Evolutionary conservation across 768 basidiomycete species (phyloP).

Genomic region (Chalciporus chontae): DNA sequence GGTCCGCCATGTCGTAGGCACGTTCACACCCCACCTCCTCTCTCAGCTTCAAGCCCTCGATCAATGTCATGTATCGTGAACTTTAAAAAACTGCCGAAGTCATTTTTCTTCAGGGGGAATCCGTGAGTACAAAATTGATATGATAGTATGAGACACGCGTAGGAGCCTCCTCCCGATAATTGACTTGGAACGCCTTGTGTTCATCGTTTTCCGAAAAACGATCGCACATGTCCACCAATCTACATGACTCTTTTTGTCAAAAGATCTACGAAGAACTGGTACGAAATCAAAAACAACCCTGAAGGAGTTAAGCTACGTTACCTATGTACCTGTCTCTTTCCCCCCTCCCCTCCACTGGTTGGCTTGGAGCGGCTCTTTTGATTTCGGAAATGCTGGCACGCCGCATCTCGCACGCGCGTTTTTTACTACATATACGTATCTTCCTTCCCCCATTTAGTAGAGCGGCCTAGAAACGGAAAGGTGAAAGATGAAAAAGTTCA

Average conservation of each 20-base stretch:
- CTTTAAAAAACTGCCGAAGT: conserved; percentile 16
- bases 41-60: conserved; percentile 20
- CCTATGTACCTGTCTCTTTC: conserved; percentile 13
- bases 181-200: conserved; percentile 5
- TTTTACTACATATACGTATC: too few species aligned
- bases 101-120: not conserved
- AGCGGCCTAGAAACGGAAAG: too few species aligned
- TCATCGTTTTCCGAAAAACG: conserved; percentile 7
- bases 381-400: conserved; percentile 1
- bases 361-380: not conserved
- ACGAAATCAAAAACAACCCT: conserved; percentile 29
- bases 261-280: conserved; percentile 20
- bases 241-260: conserved; percentile 6
- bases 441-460: too few species aligned
- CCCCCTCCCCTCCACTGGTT: too few species aligned
- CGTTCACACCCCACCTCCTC: conserved; percentile 32
- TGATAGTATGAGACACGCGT: not conserved
- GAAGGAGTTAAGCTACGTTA: conserved; percentile 32
- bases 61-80: conserved; percentile 21
- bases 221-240: conserved; percentile 5
- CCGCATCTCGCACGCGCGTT: not conserved
- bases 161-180: not conserved
- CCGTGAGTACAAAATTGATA: not conserved
- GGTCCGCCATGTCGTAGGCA: conserved; percentile 20
- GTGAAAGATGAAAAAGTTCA: too few species aligned